Conservation (phyloP, 2,329 filamentous ascomycete genomes). For the Exophiala alcalophila region DNA sequence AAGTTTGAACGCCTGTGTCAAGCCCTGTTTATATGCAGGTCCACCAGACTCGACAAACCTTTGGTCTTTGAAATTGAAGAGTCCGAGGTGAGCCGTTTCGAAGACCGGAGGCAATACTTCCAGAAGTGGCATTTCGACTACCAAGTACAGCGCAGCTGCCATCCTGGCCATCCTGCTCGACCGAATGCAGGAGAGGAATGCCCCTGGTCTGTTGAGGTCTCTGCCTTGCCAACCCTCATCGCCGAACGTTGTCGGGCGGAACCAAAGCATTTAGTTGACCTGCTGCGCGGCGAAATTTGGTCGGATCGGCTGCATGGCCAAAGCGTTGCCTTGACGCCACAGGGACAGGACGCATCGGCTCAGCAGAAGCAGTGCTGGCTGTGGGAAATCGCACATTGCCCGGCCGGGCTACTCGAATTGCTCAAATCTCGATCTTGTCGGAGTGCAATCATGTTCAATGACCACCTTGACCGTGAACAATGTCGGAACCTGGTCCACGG, state of each 20-base stretch:
- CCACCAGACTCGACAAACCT: slow-evolving; percentile 45
- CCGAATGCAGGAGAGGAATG: neutral
- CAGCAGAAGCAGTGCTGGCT: slow-evolving; percentile 12
- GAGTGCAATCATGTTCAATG: slow-evolving; percentile 53
- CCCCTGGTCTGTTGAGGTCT: slow-evolving; percentile 47
- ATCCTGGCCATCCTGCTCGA: neutral
- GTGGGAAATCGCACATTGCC: slow-evolving; percentile 61
- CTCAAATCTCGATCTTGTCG: slow-evolving; percentile 50
- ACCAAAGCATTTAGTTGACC: slow-evolving; percentile 66
- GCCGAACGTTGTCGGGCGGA: slow-evolving; percentile 71
- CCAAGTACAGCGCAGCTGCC: slow-evolving; percentile 40
- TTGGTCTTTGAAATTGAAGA: slow-evolving; percentile 63
- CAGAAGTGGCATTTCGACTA: slow-evolving; percentile 71
- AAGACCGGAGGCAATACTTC: slow-evolving; percentile 56
- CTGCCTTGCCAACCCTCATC: slow-evolving; percentile 66
- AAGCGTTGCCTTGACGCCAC: no score
- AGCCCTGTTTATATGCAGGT: slow-evolving; percentile 48
- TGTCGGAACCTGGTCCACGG: slow-evolving; percentile 39
- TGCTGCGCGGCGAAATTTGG: slow-evolving; percentile 75
- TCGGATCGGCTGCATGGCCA: no score
- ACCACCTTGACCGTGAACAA: slow-evolving; percentile 39
- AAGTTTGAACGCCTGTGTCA: slow-evolving; percentile 71
- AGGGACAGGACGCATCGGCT: neutral
- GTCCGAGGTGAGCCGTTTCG: slow-evolving; percentile 61
- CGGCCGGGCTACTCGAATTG: slow-evolving; percentile 68